Base-by-base conservation (phyloP, 169 alveolate genomes). In the Cryptosporidium felis region DNA sequence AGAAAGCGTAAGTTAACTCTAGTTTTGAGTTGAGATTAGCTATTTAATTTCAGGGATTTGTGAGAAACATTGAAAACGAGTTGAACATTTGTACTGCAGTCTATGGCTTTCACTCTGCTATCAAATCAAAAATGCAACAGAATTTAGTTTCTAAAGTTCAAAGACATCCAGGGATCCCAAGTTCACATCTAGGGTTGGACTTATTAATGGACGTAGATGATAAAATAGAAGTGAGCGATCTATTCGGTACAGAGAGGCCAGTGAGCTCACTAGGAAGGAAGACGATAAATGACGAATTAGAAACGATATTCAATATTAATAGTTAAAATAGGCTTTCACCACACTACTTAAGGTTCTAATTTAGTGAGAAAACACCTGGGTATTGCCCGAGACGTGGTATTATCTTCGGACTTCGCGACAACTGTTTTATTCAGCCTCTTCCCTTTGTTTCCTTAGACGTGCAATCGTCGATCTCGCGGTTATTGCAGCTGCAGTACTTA, bases 401-500 rank as follows among this genome's bases (percentile, higher is more conserved):
- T 92, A 66, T 88, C 93, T 82, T 89, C 81, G 36, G 32, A n/a
- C 41, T 56, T 28, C 26, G 21, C 32, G 21, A 8, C 32, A 28
- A 23, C 44, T 56, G 32, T 56, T 28, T 49, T 53, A 74, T 23
- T 74, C 85, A 5, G 67, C 85, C 34, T 74, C 85, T 38, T 74
- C 85, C 40, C 85, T 74, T 18, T 74, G 82, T 62, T 91, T 93
- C 63, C 93, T 91, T 34, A 93, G 81, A 79, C 96, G 90, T 26
- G 80, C 62, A 67, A 93, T 89, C 51, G 93, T 94, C 10, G 96
- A 94, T 90, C 96, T 95, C 32, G 97, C 98, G 18, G 99, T 94
- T 34, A 95, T 91, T 23, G 99, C 99, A 8, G 99, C 96, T 38
- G 99, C 95, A 74, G 99, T 97, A 61, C 96, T 93, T 66, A 96